A percentile compares a stretch with the other conserved stretches of the same genome.
Conservation (phyloP, 2,329 filamentous ascomycete genomes). For the Calonectria hongkongensis region DNA sequence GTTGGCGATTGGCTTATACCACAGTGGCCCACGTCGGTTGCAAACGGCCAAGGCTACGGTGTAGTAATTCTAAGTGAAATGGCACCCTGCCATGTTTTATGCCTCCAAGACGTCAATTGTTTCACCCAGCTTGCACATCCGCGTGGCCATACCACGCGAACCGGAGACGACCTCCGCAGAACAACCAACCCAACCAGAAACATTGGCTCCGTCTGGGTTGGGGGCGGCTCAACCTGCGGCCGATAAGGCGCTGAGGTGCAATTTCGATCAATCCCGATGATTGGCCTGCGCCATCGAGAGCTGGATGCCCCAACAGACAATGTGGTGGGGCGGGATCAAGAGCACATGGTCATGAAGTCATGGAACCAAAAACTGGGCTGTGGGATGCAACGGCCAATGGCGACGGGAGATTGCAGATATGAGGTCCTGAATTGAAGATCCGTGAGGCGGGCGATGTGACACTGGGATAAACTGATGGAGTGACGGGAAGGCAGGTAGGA, state of each 20-base stretch:
- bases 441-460: constrained; percentile 29
- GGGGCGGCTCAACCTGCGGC: constrained; percentile 48
- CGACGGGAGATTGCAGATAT: background rate
- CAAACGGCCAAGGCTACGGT: constrained; percentile 13
- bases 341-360: constrained; percentile 39
- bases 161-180: background rate
- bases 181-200: background rate
- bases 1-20: constrained; percentile 41
- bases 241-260: constrained; percentile 37
- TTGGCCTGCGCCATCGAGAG: constrained; percentile 45
- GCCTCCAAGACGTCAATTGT: constrained; percentile 15
- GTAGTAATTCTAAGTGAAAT: constrained; percentile 20
- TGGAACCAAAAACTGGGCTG: constrained; percentile 46
- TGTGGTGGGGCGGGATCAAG: constrained; percentile 41
- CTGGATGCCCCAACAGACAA: constrained; percentile 41
- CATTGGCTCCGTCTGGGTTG: background rate
- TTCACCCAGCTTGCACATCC: background rate
- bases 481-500: constrained; percentile 17
- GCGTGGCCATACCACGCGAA: constrained; percentile 4
- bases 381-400: background rate
- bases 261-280: constrained; percentile 41
- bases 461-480: constrained; percentile 20
- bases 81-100: constrained; percentile 16
- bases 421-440: constrained; percentile 28
- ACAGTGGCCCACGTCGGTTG: constrained; percentile 13